Evolutionary conservation across 1,284 basidiomycete species (phyloP), one percentile per base, ranked within the genome.

Genomic region (Puccinia novopanici): DNA sequence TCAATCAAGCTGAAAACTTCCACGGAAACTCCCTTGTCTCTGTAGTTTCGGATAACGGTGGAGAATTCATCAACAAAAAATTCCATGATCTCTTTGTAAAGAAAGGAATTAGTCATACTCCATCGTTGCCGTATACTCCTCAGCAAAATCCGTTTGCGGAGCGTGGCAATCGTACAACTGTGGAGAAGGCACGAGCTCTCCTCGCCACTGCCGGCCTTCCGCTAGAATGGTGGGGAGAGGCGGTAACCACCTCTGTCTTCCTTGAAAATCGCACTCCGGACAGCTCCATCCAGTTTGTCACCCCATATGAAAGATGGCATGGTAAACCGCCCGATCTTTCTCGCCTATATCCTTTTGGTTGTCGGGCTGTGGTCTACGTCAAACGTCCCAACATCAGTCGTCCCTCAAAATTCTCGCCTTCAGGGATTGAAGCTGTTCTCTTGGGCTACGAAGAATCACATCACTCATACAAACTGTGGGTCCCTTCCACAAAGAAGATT

Each of bases 121-220:
- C 61, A 2, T 52, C 68, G 0, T 8, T n/a, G 0, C 68, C 68
- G 4, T 54, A 71, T 30, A 52, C 34, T 4, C 68, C 68, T 19
- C 48, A 71, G n/a, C 68, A 71, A 50, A 71, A 71, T 34, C 68
- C 68, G 3, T 67, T 67, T 22, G 37, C 65, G 40, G 65, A 48
- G 34, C 12, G 65, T 15, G 72, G 52, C 10, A 77, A 77, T 40
- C 5, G 48, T 5, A 77, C 61, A 6, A 67, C 63, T 1, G 42
- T 61, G 1, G 63, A 70, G 61, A 48, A 57, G 27, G 45, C 75
- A 5, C 19, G 63, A 5, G 17, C 45, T 42, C 37, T 77, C 3
- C 48, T 77, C 0, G 12, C 40, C 0, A 52, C 63, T 4, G 13
- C n/a, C 8, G 30, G 50, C 15, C 13, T 77, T 5, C n/a, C 57